Evolutionary conservation across 2,329 filamentous ascomycete species (phyloP).

Genomic region (Penicillium hesseltinei): DNA sequence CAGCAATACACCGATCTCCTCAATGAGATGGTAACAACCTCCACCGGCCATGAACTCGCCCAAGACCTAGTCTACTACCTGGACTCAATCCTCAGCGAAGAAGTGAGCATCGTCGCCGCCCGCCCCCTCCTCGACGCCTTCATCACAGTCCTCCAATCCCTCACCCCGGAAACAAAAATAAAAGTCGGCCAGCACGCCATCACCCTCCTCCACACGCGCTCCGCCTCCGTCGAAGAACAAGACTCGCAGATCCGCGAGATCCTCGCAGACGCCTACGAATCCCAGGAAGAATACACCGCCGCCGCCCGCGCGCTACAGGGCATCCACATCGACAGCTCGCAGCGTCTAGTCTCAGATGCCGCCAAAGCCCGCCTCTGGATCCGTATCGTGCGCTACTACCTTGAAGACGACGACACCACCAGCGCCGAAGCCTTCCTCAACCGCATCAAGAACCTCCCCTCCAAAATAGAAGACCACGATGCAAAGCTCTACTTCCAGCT

Average conservation of each 20-base stretch:
- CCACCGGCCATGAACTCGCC: constrained; percentile 47
- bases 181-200: constrained; percentile 74
- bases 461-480: constrained; percentile 70
- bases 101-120: constrained; percentile 72
- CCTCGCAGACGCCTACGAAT: constrained; percentile 79
- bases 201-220: constrained; percentile 61
- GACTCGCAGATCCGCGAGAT: constrained; percentile 75
- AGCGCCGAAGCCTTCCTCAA: constrained; percentile 85
- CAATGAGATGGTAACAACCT: constrained; percentile 51
- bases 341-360: constrained; percentile 76
- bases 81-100: constrained; percentile 66
- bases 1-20: constrained; percentile 60
- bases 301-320: constrained; percentile 77
- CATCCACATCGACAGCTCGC: constrained; percentile 85
- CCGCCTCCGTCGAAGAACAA: constrained; percentile 80
- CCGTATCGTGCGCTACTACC: constrained; percentile 87
- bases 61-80: constrained; percentile 67
- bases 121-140: constrained; percentile 69
- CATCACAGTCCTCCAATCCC: constrained; percentile 60
- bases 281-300: constrained; percentile 72
- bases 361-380: constrained; percentile 87
- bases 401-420: constrained; percentile 89
- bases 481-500: constrained; percentile 83
- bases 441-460: constrained; percentile 87
- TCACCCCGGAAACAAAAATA: constrained; percentile 62